A percentile compares a stretch with the other conserved stretches of the same genome.
phyloP scores from a whole-genome alignment of 805 yeast genomes.

The Vanderwaltozyma yarrowii region DNA sequence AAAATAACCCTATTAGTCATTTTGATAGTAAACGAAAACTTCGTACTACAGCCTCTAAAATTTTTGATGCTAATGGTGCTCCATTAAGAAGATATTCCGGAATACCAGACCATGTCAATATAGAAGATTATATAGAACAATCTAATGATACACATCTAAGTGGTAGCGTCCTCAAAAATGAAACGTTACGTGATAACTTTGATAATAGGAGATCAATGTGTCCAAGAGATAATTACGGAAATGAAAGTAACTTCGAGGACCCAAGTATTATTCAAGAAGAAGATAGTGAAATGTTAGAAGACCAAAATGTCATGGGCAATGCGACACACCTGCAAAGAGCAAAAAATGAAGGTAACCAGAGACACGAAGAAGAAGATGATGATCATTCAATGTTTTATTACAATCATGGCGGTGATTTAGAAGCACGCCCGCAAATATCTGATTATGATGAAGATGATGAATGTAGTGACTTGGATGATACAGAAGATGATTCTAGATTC shows the following conservation, averaged over 20 bases:
- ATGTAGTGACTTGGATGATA: conserved; percentile 1
- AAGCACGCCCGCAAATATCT: conserved; percentile 24
- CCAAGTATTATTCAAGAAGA: conserved; percentile 16
- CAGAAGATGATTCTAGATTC: conserved; percentile 6
- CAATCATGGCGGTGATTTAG: conserved; percentile 23
- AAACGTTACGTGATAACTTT: background rate
- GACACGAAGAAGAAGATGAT: conserved; percentile 14
- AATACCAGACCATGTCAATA: conserved; percentile 47
- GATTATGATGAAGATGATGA: conserved; percentile 24
- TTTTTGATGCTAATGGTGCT: conserved; percentile 64
- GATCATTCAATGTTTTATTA: conserved; percentile 28
- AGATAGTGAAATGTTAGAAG: conserved; percentile 1
- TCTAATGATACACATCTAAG: background rate
- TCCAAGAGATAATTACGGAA: background rate
- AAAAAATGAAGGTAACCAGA: conserved; percentile 2
- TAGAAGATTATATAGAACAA: conserved; percentile 33
- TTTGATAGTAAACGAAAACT: conserved; percentile 29
- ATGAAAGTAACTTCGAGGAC: conserved; percentile 3
- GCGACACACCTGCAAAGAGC: too few species aligned
- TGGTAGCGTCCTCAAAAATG: background rate
- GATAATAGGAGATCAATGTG: background rate
- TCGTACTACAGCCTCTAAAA: conserved; percentile 59
- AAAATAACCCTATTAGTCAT: conserved; percentile 1
- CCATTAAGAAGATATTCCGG: conserved; percentile 67
- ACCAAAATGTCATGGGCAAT: background rate